Evolutionary conservation across 257 asterid species (phyloP).

Genomic region (Nicotiana noctiflora): DNA sequence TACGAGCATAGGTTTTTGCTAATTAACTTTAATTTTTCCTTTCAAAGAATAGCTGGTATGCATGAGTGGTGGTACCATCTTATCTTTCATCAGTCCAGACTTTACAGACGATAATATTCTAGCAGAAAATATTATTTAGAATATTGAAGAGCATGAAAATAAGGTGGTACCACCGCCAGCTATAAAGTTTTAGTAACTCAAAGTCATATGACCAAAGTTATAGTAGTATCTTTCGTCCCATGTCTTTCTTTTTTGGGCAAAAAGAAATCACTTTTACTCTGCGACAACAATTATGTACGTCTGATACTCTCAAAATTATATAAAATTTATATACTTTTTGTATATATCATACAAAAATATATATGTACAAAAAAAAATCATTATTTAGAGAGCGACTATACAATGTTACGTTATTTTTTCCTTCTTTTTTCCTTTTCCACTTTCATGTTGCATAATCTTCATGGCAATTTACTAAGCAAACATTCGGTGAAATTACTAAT

Average conservation of each 20-base stretch:
- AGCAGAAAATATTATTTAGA: background rate
- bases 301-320: too few species aligned
- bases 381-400: too few species aligned
- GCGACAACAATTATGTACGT: too few species aligned
- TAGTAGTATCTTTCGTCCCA: too few species aligned
- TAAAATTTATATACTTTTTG: too few species aligned
- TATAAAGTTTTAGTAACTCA: background rate
- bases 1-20: background rate
- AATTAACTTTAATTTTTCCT: background rate
- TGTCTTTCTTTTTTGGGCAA: too few species aligned
- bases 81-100: background rate
- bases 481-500: background rate
- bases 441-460: background rate
- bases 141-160: background rate
- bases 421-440: background rate
- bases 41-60: background rate
- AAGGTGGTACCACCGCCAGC: background rate
- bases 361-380: too few species aligned
- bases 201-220: background rate
- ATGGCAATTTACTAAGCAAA: background rate
- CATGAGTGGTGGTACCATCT: slow-evolving; percentile 4
- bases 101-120: background rate
- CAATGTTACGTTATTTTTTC: too few species aligned
- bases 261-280: too few species aligned
- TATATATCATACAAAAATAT: too few species aligned